Evolutionary conservation across 2,329 filamentous ascomycete species (phyloP).

Genomic region (Rhynchosporium secalis): DNA sequence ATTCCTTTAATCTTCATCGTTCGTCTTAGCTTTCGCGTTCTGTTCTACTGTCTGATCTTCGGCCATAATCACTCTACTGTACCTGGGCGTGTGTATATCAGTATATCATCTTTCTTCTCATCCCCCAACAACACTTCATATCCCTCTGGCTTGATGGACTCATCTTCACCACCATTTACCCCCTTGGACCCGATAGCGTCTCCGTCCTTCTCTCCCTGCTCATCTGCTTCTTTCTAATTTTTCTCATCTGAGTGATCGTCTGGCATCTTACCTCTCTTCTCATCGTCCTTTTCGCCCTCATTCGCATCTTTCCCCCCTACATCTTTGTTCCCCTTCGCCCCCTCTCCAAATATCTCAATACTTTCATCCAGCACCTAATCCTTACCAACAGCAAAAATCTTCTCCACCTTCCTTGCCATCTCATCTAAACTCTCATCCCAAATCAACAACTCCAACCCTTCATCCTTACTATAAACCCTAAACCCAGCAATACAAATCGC

Average conservation of each 20-base stretch:
- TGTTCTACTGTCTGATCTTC: not conserved
- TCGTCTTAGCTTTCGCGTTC: not conserved
- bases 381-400: not conserved
- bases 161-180: not conserved
- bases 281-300: not conserved
- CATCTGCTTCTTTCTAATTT: not conserved
- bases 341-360: slow-evolving; percentile 26
- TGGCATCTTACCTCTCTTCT: not conserved
- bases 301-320: not conserved
- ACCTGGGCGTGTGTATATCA: no score
- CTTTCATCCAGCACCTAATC: slow-evolving; percentile 29
- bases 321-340: not conserved
- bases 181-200: slow-evolving; percentile 9
- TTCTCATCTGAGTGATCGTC: not conserved
- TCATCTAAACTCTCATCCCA: slow-evolving; percentile 28
- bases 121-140: no score
- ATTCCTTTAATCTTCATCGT: not conserved
- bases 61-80: not conserved
- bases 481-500: slow-evolving; percentile 46
- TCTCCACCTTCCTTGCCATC: slow-evolving; percentile 12
- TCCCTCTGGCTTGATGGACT: slow-evolving; percentile 15
- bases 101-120: no score
- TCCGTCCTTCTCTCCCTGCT: not conserved
- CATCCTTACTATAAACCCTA: slow-evolving; percentile 48
- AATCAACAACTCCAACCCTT: slow-evolving; percentile 38